Conservation (phyloP, 129 eudicot species). For the Ambrosia trifida region DNA sequence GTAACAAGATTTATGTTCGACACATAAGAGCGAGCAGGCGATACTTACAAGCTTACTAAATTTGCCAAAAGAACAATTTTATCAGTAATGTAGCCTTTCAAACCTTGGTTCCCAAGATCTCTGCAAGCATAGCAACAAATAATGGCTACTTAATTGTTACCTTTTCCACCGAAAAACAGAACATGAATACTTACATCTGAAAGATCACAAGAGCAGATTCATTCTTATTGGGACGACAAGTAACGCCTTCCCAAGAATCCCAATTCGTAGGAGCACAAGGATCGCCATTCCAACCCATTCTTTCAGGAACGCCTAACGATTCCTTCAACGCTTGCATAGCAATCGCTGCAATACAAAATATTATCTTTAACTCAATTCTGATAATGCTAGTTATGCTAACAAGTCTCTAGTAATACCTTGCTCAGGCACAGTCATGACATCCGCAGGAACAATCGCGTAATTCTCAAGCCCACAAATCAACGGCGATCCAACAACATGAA, state of each 20-base stretch:
- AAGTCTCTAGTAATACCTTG: conserved; percentile 56
- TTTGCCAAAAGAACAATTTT: conserved; percentile 69
- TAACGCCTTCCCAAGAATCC: conserved; percentile 99
- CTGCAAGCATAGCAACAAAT: conserved; percentile 41
- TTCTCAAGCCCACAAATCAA: conserved; percentile 83
- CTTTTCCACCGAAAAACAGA: neutral
- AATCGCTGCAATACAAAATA: conserved; percentile 40
- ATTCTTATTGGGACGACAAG: conserved; percentile 56
- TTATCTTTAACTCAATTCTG: neutral
- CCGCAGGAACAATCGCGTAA: conserved; percentile 90
- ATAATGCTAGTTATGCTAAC: neutral
- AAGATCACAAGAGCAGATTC: conserved; percentile 63
- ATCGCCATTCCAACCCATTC: conserved; percentile 99
- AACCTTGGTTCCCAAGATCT: conserved; percentile 95
- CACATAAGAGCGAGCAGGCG: conserved; percentile 28
- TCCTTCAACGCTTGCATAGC: conserved; percentile 91
- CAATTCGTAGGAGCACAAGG: conserved; percentile 97
- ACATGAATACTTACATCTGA: conserved; percentile 58
- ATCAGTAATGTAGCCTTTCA: conserved; percentile 90
- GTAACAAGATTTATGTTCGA: neutral
- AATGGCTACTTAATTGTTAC: neutral
- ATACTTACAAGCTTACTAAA: conserved; percentile 98
- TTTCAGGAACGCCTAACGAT: conserved; percentile 80
- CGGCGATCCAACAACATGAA: conserved; percentile 70
- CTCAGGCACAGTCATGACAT: conserved; percentile 74